Evolutionary conservation across 345 rosid species (phyloP), one percentile per base, ranked within the genome.

Genomic region (Boechera stricta): DNA sequence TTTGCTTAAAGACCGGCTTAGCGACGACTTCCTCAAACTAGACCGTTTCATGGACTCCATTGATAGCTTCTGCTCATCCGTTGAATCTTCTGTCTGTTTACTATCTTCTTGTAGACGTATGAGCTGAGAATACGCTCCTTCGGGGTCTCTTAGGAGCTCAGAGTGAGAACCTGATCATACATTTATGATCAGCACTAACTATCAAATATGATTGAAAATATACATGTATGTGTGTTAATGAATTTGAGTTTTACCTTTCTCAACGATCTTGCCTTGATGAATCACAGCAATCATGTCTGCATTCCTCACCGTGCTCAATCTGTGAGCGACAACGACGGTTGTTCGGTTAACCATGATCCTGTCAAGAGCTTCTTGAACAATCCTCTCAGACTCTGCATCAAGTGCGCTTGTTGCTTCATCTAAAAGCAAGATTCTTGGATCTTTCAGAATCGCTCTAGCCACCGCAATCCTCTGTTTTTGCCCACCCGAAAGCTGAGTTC

Each of bases 91-190:
- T 1, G 85, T 39, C 16, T 69, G 85, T 70, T 77, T 86, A 26
- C 79, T 86, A 35, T 77, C 86, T 80, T 94, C 94, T 79, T 94
- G 98, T 48, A 90, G 76, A 15, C 83, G 88, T 61, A 90, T 83
- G 21, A 91, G 94, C 77, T 94, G 96, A 69, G 97, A 84, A 71
- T 90, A 94, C 4, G 97, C 94, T 78, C 98, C 94, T 24, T 85
- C 89, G 3, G 94, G 89, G 82, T 94, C 94, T 78, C 49, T 26
- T 21, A 89, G 64, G 41, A 91, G 85, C 74, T 91, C 89, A 3
- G 82, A 80, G 67, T 94, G 98, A 31, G 93, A 84, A 12, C 93
- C 92, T 90, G 79, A 42, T 64, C 35, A 76, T 57, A 67, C 7
- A 28, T 69, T 68, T 35, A 60, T 47, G 62, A 59, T 73, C 26